Percentiles rank a stretch among this genome's conserved stretches.
Conservation (phyloP, 306 rosid species). For the Fagus sylvatica region DNA sequence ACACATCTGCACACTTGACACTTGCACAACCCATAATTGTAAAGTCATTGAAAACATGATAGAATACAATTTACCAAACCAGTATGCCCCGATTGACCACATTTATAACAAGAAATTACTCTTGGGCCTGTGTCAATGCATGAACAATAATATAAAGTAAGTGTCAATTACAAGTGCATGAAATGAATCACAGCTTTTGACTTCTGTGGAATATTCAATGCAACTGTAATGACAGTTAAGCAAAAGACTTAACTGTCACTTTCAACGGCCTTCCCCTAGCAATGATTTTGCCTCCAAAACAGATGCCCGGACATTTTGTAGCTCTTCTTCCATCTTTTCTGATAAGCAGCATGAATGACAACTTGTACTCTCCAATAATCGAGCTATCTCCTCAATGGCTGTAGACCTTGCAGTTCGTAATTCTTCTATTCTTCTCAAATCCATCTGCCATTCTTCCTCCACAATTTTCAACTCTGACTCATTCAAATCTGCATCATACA, state of each 20-base stretch:
- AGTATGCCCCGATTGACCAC: no score
- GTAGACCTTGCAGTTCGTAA: conserved; percentile 39
- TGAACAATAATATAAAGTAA: not conserved
- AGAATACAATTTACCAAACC: no score
- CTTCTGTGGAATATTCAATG: conserved; percentile 20
- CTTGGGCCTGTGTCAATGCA: no score
- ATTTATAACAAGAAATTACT: no score
- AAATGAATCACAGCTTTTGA: not conserved
- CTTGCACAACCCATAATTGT: no score
- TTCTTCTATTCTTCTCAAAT: conserved; percentile 44
- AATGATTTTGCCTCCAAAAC: conserved; percentile 62
- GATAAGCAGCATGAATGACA: conserved; percentile 36
- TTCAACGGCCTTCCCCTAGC: conserved; percentile 45
- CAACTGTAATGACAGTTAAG: not conserved
- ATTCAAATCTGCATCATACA: conserved; percentile 40
- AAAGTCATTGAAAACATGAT: no score
- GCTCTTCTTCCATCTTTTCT: conserved; percentile 57
- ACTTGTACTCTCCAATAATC: conserved; percentile 37
- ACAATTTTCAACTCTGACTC: conserved; percentile 48
- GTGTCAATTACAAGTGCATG: conserved; percentile 13
- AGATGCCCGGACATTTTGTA: conserved; percentile 45
- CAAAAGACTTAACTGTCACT: conserved; percentile 31
- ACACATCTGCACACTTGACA: no score
- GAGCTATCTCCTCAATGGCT: conserved; percentile 44
- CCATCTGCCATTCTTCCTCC: conserved; percentile 62